Conservation (phyloP, 257 asterid species). For the Leptodermis oblonga region DNA sequence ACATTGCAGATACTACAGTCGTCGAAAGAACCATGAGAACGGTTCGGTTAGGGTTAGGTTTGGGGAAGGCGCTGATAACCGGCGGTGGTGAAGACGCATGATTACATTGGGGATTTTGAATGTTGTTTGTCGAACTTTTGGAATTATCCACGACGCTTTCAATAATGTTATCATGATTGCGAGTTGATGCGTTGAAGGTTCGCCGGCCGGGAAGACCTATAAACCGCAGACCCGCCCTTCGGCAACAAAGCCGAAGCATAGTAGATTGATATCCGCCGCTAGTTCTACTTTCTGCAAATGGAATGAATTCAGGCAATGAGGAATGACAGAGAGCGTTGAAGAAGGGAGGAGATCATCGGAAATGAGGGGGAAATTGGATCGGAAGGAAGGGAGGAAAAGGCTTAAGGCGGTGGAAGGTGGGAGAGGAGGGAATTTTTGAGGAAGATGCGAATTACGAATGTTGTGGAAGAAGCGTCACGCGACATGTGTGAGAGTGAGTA, state of each 20-base stretch:
- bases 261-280: neutral
- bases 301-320: neutral
- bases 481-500: neutral
- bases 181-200: slow-evolving; percentile 21
- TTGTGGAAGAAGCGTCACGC: neutral
- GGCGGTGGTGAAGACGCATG: slow-evolving; percentile 10
- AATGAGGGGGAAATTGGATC: neutral
- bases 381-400: slow-evolving; percentile 14
- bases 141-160: slow-evolving; percentile 17
- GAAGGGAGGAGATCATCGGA: neutral
- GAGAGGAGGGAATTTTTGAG: slow-evolving; percentile 22
- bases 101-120: slow-evolving; percentile 25
- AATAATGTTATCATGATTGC: neutral
- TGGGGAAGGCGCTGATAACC: slow-evolving; percentile 16
- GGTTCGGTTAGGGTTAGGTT: slow-evolving; percentile 25
- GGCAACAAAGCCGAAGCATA: slow-evolving; percentile 37
- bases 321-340: neutral
- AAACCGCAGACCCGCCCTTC: slow-evolving; percentile 31
- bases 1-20: slow-evolving; percentile 32
- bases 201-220: slow-evolving; percentile 26
- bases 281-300: neutral
- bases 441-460: slow-evolving; percentile 23
- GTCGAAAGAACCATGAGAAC: slow-evolving; percentile 47
- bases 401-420: neutral
- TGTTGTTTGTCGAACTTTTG: slow-evolving; percentile 15